Conservation (phyloP, 2,329 filamentous ascomycete genomes). For the Escovopsis sp. region DNA sequence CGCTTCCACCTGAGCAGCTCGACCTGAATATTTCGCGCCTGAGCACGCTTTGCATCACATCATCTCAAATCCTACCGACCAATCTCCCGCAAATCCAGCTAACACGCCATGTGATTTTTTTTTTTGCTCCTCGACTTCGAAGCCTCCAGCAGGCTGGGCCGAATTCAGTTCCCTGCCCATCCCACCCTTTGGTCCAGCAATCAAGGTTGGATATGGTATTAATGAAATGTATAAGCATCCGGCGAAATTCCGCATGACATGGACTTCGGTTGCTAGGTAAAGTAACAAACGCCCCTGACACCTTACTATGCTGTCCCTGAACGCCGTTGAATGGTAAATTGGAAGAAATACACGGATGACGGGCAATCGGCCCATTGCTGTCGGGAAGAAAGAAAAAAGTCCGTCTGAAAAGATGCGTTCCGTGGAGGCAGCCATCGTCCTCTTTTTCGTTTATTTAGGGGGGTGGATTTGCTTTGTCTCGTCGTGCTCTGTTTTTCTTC, state of each 20-base stretch:
- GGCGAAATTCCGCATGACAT: conserved; percentile 22
- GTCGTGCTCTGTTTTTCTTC: too few species aligned
- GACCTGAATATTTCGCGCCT: conserved; percentile 1
- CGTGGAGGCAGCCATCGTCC: conserved; percentile 16
- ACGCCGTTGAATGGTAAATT: conserved; percentile 35
- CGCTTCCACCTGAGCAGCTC: conserved; percentile 1
- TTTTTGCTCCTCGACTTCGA: neutral
- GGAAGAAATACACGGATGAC: conserved; percentile 35
- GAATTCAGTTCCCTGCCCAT: neutral
- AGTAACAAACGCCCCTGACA: conserved; percentile 36
- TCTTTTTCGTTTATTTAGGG: too few species aligned
- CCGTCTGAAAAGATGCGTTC: conserved; percentile 11
- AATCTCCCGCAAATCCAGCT: neutral
- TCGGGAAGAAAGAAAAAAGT: conserved; percentile 11
- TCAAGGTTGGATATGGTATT: conserved; percentile 12
- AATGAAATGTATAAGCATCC: conserved; percentile 23
- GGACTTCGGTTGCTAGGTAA: conserved; percentile 16
- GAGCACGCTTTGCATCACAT: conserved; percentile 5
- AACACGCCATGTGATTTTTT: neutral
- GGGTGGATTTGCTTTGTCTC: too few species aligned
- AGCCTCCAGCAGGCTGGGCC: neutral
- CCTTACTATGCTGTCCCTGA: conserved; percentile 43
- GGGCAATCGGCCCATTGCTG: conserved; percentile 9
- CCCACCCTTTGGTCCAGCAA: neutral
- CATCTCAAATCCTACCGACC: conserved; percentile 1